Conservation (phyloP, 2,329 filamentous ascomycete species). For the Sporothrix globosa region DNA sequence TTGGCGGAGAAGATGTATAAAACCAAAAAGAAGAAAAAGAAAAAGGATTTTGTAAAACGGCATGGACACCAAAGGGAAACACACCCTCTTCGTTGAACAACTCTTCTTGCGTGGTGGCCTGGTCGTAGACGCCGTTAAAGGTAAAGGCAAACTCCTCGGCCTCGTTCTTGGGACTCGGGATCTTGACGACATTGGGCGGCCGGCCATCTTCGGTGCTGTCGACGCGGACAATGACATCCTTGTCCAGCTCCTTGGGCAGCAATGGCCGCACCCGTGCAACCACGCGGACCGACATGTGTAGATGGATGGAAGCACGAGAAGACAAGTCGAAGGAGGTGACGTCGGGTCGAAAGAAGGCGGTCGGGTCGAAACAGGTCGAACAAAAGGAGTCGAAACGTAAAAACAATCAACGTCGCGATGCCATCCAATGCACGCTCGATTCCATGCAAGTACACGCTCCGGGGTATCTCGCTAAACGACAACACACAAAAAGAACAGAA, state of each 20-base stretch:
- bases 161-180: slow-evolving; percentile 93
- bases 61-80: too few species aligned
- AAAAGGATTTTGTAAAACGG: too few species aligned
- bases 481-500: not conserved
- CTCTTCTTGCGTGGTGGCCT: slow-evolving; percentile 77
- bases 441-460: not conserved
- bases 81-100: slow-evolving; percentile 81
- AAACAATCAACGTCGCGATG: too few species aligned
- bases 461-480: slow-evolving; percentile 8
- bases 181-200: slow-evolving; percentile 73
- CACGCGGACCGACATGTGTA: slow-evolving; percentile 70
- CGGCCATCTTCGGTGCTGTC: slow-evolving; percentile 64
- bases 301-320: not conserved
- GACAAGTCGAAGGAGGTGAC: not conserved
- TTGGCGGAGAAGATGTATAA: not conserved
- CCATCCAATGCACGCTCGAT: not conserved
- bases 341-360: not conserved
- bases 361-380: not conserved
- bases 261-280: slow-evolving; percentile 89
- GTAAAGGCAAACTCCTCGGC: slow-evolving; percentile 89
- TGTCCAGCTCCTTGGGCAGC: slow-evolving; percentile 80
- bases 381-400: too few species aligned
- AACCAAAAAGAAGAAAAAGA: not conserved
- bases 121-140: slow-evolving; percentile 91
- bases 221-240: slow-evolving; percentile 79